Evolutionary conservation across 2,329 filamentous ascomycete species (phyloP), one percentile per base, ranked within the genome.

Genomic region (Arthrobotrys pseudoclavata): DNA sequence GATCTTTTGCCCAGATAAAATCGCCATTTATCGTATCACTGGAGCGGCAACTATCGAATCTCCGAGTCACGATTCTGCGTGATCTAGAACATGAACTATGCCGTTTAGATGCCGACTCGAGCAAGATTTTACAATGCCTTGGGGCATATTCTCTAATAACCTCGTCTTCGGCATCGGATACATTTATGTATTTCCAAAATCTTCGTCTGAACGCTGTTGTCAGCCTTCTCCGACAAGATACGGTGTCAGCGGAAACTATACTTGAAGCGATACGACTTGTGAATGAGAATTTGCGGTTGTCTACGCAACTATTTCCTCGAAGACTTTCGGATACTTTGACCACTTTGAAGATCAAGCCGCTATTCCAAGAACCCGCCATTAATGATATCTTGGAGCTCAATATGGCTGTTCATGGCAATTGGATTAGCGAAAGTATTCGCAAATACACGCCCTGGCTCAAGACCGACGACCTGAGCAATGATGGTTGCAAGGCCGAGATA

Each of bases 361-460:
- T 91, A 15, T 83, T 91, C 10, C 84, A 86, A 29, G 88, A 90
- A 79, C 82, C 84, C 0, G 86, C 87, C 20, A 83, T 91, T 9
- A 84, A 84, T 34, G 81, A 83, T 0, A 81, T 90, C 0, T 84
- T 86, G 48, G 88, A 88, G 60, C 83, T 91, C 5, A 87, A 87
- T 61, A 84, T 91, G 45, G 88, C 90, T 76, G 83, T 89, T 13
- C 85, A 90, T 79, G 86, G 86, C 47, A 84, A 85, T 10, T 90
- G 89, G 87, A 85, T 91, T n/a, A 84, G 87, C 7, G 85, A 87
- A 0, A 88, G 90, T 69, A 87, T 91, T 55, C 86, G 85, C n/a
- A 88, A 88, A 57, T 91, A 91, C 80, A 90, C 87, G 0, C 89
- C 89, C 1, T 91, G 88, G 86, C 87, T 90, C 20, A 87, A 89